Conservation (phyloP, 352 stramenopile species). For the Globisporangium acanthophoron region DNA sequence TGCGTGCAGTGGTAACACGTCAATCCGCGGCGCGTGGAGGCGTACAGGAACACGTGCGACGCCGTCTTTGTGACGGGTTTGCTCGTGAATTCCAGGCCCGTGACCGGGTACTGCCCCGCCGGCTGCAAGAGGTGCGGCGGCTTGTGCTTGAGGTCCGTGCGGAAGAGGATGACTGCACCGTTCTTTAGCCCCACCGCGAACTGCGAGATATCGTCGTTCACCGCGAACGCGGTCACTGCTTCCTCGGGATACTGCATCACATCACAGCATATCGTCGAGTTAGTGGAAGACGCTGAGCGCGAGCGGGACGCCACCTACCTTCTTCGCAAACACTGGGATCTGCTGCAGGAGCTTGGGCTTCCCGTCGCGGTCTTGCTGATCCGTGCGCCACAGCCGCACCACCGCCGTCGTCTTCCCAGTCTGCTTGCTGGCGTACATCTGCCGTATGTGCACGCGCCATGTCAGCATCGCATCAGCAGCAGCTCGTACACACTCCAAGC, state of each 20-base stretch:
- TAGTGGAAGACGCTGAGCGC: not conserved
- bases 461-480: not conserved
- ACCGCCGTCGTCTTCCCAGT: conserved; percentile 66
- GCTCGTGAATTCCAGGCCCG: conserved; percentile 68
- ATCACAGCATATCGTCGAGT: not conserved
- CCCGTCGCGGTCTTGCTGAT: conserved; percentile 83
- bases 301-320: conserved; percentile 16
- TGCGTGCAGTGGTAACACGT: conserved; percentile 84
- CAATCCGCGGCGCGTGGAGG: conserved; percentile 67
- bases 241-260: conserved; percentile 64
- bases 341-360: conserved; percentile 83
- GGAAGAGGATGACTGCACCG: conserved; percentile 79
- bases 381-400: conserved; percentile 84
- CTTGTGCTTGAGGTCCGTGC: conserved; percentile 73
- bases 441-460: not conserved
- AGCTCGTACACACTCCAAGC: not conserved
- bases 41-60: conserved; percentile 74
- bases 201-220: conserved; percentile 79
- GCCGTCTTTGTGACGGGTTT: conserved; percentile 63
- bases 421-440: conserved; percentile 66
- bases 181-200: conserved; percentile 81
- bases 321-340: conserved; percentile 83
- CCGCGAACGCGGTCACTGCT: conserved; percentile 80
- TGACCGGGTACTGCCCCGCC: conserved; percentile 76
- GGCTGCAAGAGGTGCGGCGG: conserved; percentile 70